Evolutionary conservation across 1,284 basidiomycete species (phyloP), one percentile per base, ranked within the genome.

Genomic region (Moesziomyces antarcticus): DNA sequence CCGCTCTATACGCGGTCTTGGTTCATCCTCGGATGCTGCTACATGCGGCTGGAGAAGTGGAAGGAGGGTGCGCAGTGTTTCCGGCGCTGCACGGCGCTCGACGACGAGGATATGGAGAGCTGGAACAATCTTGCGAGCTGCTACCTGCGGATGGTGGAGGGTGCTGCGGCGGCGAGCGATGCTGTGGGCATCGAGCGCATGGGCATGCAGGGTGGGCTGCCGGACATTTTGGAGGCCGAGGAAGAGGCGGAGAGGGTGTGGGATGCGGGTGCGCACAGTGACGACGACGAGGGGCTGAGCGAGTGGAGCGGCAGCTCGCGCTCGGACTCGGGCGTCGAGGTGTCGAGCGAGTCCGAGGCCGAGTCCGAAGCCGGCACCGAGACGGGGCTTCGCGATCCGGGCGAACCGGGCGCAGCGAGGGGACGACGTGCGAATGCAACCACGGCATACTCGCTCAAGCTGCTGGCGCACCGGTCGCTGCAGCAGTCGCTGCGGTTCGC

Each of bases 111-210:
- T 81, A 93, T 90, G 4, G 96, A 99, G 87, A 95, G 93, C 73
- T 99, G 97, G 97, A 97, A 92, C 83, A 99, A 99, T 84, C 86
- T 99, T 56, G 97, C 96, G 22, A 95, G 92, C 70, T 91, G 95
- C 79, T 97, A 98, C 85, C 88, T 99, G 49, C 59, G 79, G 7
- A 78, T 84, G 77, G 75, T 78, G 22, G 73, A 74, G 43, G 56
- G 54, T 10, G 68, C 68, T 35, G 55, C 50, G 37, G 43, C 20
- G 46, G 62, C 33, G 11, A 40, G 42, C 27, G 68, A 65, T 20
- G 64, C 58, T 16, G 52, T 64, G n/a, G 73, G 65, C 20, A 58
- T 73, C 30, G 63, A 74, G 53, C 35, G 61, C 53, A 63, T 67
- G 55, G 62, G 67, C 22, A 46, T 50, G 35, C 56, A 63, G 10